These are phyloP conservation scores for Cystofilobasidium capitatum DNA, from an alignment of 768 basidiomycete genomes.

Conservation along the genomic window DNA sequence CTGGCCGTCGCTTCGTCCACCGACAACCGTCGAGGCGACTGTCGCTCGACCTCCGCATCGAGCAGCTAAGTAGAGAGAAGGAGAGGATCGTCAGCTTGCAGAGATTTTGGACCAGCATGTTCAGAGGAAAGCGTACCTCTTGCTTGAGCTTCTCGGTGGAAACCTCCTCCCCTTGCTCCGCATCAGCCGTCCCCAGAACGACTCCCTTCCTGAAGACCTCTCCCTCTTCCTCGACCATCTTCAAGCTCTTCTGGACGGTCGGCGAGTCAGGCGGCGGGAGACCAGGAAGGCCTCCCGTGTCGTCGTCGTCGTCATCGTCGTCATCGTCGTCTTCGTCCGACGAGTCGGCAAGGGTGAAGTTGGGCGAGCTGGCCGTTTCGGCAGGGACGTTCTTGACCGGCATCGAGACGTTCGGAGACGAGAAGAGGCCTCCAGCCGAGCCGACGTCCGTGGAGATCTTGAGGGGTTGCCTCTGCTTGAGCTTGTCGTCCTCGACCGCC, in stretches of 20 bases:
- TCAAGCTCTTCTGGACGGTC: constrained; percentile 41
- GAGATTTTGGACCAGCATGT: neutral
- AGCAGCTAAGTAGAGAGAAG: constrained; percentile 49
- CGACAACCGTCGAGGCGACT: constrained; percentile 9
- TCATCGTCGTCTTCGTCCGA: constrained; percentile 40
- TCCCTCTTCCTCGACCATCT: constrained; percentile 86
- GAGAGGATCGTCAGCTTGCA: constrained; percentile 29
- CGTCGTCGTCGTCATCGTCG: constrained; percentile 36
- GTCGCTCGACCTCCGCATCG: constrained; percentile 65
- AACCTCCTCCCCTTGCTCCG: constrained; percentile 58
- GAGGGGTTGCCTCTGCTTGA: neutral
- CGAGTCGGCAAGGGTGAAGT: constrained; percentile 45
- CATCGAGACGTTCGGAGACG: neutral
- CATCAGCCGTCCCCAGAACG: constrained; percentile 47
- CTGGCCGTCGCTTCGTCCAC: neutral
- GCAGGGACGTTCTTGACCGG: constrained; percentile 36
- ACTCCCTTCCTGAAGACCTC: constrained; percentile 90
- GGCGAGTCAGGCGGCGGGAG: constrained; percentile 16
- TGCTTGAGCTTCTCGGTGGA: constrained; percentile 68
- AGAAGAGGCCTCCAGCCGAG: neutral
- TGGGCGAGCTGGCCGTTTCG: constrained; percentile 61
- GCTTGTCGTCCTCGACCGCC: too few species aligned
- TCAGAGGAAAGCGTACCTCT: constrained; percentile 45
- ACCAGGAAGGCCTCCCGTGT: neutral
- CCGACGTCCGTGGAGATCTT: too few species aligned